phyloP scores from a whole-genome alignment of 257 asterid genomes.

The Mentha longifolia region DNA sequence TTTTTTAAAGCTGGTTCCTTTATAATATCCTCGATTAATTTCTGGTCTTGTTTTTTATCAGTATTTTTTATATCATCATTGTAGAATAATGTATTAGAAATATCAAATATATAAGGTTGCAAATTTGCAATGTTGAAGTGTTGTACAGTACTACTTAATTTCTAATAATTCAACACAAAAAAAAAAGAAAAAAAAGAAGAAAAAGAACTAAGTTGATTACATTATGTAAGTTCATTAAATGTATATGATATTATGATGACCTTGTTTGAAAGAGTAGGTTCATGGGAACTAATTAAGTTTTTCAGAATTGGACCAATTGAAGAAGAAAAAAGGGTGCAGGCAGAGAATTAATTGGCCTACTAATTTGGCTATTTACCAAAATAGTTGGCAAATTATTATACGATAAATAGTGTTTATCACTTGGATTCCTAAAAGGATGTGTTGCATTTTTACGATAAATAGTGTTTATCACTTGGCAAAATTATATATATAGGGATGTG shows the following conservation, averaged over 20 bases:
- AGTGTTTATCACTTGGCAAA: too few relatives aligned
- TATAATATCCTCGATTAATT: background rate
- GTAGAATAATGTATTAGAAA: background rate
- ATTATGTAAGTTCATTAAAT: background rate
- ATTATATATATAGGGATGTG: too few relatives aligned
- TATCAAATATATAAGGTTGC: too few relatives aligned
- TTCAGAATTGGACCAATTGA: background rate
- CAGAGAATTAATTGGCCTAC: conserved; percentile 10
- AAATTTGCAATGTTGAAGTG: too few relatives aligned
- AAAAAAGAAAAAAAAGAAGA: too few relatives aligned
- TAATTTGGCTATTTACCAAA: conserved; percentile 26
- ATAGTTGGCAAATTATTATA: background rate
- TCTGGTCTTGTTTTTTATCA: background rate
- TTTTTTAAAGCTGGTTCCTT: background rate
- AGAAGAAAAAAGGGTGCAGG: background rate
- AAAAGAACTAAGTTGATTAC: background rate
- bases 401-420: background rate
- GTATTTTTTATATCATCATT: background rate
- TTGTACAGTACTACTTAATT: too few relatives aligned
- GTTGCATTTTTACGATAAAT: too few relatives aligned
- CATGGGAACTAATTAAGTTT: background rate
- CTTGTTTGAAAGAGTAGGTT: too few relatives aligned
- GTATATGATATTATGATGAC: background rate
- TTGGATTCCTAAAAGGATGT: background rate
- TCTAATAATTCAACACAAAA: background rate